Evolutionary conservation across 345 rosid species (phyloP).

Genomic region (Rhodamnia argentea): DNA sequence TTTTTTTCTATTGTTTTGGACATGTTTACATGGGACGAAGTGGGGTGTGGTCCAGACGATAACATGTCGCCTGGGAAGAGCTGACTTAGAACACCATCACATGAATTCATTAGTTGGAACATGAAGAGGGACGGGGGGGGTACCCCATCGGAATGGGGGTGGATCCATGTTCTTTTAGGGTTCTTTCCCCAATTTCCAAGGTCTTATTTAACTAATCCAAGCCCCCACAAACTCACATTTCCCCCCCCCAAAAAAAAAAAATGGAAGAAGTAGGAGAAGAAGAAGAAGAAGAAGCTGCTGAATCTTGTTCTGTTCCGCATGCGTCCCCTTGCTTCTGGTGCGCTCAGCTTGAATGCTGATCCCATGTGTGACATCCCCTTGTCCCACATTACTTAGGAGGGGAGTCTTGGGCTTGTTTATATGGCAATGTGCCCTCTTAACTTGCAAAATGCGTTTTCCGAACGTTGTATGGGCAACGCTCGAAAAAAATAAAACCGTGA

Average conservation of each 20-base stretch:
- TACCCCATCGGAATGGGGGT: slow-evolving; percentile 23
- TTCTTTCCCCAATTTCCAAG: background rate
- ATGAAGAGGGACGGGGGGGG: background rate
- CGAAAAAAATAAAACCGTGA: no score
- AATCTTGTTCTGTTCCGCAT: slow-evolving; percentile 17
- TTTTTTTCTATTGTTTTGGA: no score
- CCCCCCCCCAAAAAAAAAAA: background rate
- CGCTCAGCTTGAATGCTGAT: slow-evolving; percentile 7
- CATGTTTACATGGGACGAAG: background rate
- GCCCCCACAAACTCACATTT: background rate
- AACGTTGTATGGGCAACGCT: no score
- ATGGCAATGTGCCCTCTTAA: no score
- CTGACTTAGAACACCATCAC: slow-evolving; percentile 18
- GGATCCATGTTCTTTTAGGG: slow-evolving; percentile 35
- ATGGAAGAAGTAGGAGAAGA: background rate
- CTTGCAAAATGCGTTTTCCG: no score
- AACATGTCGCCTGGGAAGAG: slow-evolving; percentile 4
- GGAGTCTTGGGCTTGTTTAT: no score
- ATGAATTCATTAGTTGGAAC: slow-evolving; percentile 38
- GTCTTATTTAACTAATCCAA: background rate
- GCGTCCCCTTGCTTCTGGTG: slow-evolving; percentile 12
- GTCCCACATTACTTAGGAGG: no score
- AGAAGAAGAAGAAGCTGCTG: background rate
- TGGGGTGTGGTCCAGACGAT: slow-evolving; percentile 1
- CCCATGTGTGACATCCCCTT: slow-evolving; percentile 11